phyloP scores from a whole-genome alignment of 2,329 filamentous ascomycete genomes.

The Pseudogymnoascus sp. region DNA sequence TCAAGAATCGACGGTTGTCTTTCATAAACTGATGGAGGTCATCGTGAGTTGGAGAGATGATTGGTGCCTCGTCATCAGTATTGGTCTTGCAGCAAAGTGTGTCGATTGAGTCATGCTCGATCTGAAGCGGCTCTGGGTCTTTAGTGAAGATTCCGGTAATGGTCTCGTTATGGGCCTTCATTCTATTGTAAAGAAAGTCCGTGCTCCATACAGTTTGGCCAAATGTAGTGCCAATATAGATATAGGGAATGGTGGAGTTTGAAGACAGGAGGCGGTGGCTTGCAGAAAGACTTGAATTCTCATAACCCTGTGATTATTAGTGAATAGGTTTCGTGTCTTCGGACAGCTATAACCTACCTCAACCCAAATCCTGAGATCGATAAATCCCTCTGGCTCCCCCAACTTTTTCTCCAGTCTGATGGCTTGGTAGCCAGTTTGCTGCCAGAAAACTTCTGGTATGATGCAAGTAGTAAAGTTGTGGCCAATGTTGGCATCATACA shows the following conservation, averaged over 20 bases:
- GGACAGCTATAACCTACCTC: not conserved
- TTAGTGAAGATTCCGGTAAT: not conserved
- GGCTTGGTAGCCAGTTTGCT: not conserved
- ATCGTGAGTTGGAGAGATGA: not conserved
- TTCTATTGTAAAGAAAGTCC: not conserved
- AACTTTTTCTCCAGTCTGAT: not conserved
- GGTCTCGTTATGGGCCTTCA: not conserved
- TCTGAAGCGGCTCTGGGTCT: not conserved
- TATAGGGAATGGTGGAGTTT: not conserved
- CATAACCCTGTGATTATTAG: not conserved
- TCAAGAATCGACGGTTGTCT: not conserved
- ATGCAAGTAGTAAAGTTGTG: not conserved
- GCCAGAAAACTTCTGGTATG: not conserved
- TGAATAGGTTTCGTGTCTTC: not conserved
- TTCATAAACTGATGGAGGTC: not conserved
- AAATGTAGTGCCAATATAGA: constrained; percentile 2
- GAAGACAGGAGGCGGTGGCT: not conserved
- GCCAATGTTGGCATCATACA: not conserved
- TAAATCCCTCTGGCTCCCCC: not conserved
- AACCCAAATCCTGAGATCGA: not conserved
- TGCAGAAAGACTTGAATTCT: not conserved
- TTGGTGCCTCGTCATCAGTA: not conserved
- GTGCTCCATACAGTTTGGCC: constrained; percentile 1
- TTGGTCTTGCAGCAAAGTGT: not conserved
- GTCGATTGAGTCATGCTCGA: not conserved